Base-by-base conservation (phyloP, 306 rosid genomes). In the Prunus mongolica region DNA sequence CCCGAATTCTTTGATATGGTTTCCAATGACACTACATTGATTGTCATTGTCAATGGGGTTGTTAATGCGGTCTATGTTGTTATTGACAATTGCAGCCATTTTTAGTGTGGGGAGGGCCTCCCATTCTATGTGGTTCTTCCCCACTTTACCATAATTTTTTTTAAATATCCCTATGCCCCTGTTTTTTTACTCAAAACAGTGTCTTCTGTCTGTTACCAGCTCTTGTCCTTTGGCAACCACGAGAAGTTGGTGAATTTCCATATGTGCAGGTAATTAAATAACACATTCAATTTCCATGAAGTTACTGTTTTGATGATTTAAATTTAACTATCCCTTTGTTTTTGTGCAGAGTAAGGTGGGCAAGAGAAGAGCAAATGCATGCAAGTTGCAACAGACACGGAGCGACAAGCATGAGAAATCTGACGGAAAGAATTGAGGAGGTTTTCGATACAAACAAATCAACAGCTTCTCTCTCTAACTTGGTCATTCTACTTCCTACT, bases 301-400 rank as follows among this genome's bases (percentile, higher is more conserved):
- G 62, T 20, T 56, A 8, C 11, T 9, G 62, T n/a, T 19, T 56
- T 20, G n/a, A 51, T 1, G 56, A 18, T 51, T 51, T 16, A 56
- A 24, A 12, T 7, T 58, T 8, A 58, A 27, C 27, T 27, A 62
- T 14, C 45, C 44, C 12, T 1, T 6, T 14, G 20, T 27, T 32
- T 64, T 34, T 32, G 15, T 6, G 0, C 34, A 34, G 4, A 25
- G 18, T 8, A 5, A 27, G 60, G 73, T 41, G 12, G 2, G 16
- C 12, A 65, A 28, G 67, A 13, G 12, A 34, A 24, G 13, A 16
- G 68, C 6, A 24, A 41, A 14, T 14, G 45, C 67, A 63, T 63
- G 67, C 22, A 63, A 34, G 44, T 34, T 72, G 83, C 88, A 78
- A 66, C 73, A 81, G 70, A 84, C 88, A 81, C 83, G 88, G 85